Evolutionary conservation across 192 early-diverging fungal genomes (phyloP), one percentile per base, ranked within the genome.

Genomic region (Linnemannia elongata): DNA sequence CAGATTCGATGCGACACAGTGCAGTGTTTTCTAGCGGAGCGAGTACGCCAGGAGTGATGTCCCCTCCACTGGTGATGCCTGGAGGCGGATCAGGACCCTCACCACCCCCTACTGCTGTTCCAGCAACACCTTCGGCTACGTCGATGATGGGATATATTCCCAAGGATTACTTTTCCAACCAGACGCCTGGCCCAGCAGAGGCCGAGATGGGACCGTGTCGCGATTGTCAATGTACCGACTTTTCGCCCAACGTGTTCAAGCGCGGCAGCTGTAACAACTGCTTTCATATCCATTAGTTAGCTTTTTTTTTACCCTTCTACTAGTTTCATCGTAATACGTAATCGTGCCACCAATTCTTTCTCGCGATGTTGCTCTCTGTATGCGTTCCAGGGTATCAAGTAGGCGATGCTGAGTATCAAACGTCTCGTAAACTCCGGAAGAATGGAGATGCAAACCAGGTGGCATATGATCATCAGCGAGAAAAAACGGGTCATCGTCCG

Each of bases 261-360:
- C 89, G 90, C 45, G 93, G 90, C 35, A 92, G 91, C 75, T 98
- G 97, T 88, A 96, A 90, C 83, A 96, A 94, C 79, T 98, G 97
- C 89, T 96, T 93, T 85, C 97, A 98, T 84, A 90, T 89, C 36
- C 95, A 97, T 42, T 89, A 81, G 68, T 45, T n/a, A 9, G 38
- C n/a, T 5, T 39, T 30, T 30, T 66, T 27, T 0, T 44, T 66
- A 66, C 27, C 27, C n/a, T 33, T 66, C 27, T 33, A 30, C 60
- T 66, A 30, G n/a, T 39, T 52, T 54, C 38, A 44, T 55, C 24
- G 15, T 74, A 79, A 54, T 66, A 66, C 60, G 30, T 66, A 66
- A 66, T 66, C 1, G 9, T 66, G 9, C n/a, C 60, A 30, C 60
- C 60, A 45, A 45, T 45, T 15, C 44, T 45, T 45, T 22, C 18